These are phyloP conservation scores for Penicillium malachiteum DNA, from an alignment of 495 filamentous ascomycete species.

Conservation along the genomic window DNA sequence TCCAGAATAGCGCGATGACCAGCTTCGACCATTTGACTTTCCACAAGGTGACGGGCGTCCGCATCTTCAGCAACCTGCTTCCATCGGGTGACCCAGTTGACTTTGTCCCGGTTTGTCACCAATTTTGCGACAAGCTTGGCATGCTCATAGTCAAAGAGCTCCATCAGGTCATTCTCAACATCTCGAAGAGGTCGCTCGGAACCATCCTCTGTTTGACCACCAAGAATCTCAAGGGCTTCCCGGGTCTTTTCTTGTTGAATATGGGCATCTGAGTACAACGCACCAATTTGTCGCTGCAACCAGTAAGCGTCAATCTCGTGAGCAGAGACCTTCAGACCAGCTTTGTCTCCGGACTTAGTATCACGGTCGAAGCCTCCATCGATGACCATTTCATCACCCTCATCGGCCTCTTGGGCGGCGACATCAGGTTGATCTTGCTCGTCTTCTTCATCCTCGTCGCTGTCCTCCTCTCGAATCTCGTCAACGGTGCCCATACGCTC, in stretches of 20 bases:
- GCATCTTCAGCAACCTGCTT: constrained; percentile 78
- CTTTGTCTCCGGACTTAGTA: constrained; percentile 49
- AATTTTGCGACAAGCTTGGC: constrained; percentile 90
- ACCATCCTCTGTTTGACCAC: constrained; percentile 71
- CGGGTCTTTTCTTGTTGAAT: constrained; percentile 85
- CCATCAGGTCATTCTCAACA: constrained; percentile 97
- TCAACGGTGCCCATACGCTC: constrained; percentile 69
- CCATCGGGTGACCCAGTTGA: constrained; percentile 93
- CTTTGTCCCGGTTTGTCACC: constrained; percentile 85
- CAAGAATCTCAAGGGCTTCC: constrained; percentile 76
- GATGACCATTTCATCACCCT: constrained; percentile 74
- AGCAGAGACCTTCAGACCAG: constrained; percentile 61
- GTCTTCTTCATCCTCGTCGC: constrained; percentile 68
- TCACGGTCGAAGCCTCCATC: constrained; percentile 54
- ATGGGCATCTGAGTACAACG: constrained; percentile 85
- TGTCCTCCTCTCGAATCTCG: constrained; percentile 79
- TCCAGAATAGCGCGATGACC: constrained; percentile 86
- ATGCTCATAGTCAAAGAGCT: constrained; percentile 95
- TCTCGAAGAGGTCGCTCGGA: constrained; percentile 82
- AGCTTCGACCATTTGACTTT: constrained; percentile 84
- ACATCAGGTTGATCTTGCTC: constrained; percentile 45
- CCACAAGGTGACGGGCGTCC: constrained; percentile 72
- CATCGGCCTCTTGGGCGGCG: constrained; percentile 47
- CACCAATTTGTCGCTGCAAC: constrained; percentile 89
- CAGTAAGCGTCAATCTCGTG: constrained; percentile 96